Evolutionary conservation across 164 flowering plant genomes (phyloP).

Genomic region (Berberis vulgaris): DNA sequence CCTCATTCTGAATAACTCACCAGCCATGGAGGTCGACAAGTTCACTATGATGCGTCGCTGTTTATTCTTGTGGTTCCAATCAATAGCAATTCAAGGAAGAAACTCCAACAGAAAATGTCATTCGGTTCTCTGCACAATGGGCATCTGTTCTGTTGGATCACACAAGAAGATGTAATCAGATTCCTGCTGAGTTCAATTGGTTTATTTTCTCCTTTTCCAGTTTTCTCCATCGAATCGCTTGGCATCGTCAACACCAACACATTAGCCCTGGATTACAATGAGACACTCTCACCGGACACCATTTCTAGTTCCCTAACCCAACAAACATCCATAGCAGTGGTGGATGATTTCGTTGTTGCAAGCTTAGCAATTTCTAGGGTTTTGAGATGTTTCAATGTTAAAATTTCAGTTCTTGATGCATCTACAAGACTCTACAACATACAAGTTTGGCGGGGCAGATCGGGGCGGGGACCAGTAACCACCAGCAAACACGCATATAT

Average conservation of each 20-base stretch:
- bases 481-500: no score
- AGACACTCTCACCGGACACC: constrained; percentile 40
- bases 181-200: constrained; percentile 75
- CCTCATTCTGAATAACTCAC: no score
- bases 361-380: no score
- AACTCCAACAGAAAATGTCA: not conserved
- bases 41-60: no score
- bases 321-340: constrained; percentile 72
- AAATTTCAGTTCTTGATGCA: no score
- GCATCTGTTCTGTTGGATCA: constrained; percentile 75
- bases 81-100: not conserved
- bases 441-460: no score
- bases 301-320: constrained; percentile 38
- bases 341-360: constrained; percentile 19
- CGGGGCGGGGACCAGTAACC: no score
- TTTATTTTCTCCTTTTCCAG: constrained; percentile 55
- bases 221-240: constrained; percentile 20
- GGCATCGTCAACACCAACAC: constrained; percentile 25
- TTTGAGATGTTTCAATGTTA: no score
- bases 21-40: no score
- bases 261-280: constrained; percentile 38
- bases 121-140: constrained; percentile 28
- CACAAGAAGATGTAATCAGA: constrained; percentile 69
- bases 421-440: no score
- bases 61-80: constrained; percentile 46